These are phyloP conservation scores for Davidsoniella eucalypti DNA, from an alignment of 2,329 filamentous ascomycete genomes.

Conservation along the genomic window DNA sequence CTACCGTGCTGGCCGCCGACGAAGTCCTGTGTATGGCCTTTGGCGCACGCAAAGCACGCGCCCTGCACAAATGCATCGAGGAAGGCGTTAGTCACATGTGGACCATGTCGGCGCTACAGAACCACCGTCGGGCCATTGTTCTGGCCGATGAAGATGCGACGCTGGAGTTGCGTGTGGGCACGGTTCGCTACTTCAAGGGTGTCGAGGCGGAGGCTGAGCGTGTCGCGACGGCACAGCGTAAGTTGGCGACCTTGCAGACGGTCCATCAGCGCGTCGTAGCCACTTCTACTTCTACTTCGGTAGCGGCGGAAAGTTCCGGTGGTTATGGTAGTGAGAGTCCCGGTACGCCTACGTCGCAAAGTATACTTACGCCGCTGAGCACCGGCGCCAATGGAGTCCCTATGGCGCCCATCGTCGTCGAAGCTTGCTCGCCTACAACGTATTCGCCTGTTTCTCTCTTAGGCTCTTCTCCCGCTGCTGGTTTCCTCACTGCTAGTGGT, in stretches of 20 bases:
- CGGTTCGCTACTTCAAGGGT: constrained; percentile 56
- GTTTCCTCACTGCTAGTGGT: background rate
- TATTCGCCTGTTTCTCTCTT: constrained; percentile 1
- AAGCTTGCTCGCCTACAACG: constrained; percentile 23
- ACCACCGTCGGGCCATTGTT: constrained; percentile 68
- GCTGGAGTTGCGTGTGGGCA: constrained; percentile 56
- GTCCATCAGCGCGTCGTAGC: constrained; percentile 19
- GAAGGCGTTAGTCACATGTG: constrained; percentile 80
- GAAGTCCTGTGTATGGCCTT: constrained; percentile 74
- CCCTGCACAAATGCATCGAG: constrained; percentile 66
- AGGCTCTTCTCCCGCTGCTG: background rate
- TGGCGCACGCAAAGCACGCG: constrained; percentile 64
- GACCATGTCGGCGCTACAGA: constrained; percentile 66
- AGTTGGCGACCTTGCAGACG: constrained; percentile 35
- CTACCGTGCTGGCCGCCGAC: constrained; percentile 64
- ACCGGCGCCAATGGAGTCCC: constrained; percentile 15
- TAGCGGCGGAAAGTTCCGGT: too few relatives aligned
- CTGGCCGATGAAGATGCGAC: constrained; percentile 72
- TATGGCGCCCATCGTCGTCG: constrained; percentile 24
- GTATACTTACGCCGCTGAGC: constrained; percentile 3
- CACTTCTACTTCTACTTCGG: background rate
- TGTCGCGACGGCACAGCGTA: constrained; percentile 9
- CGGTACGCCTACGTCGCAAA: background rate
- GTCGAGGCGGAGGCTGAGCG: constrained; percentile 45
- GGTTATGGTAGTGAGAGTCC: background rate